phyloP scores from a whole-genome alignment of 139 green algal genomes.

The Tetradesmus lagerheimii region DNA sequence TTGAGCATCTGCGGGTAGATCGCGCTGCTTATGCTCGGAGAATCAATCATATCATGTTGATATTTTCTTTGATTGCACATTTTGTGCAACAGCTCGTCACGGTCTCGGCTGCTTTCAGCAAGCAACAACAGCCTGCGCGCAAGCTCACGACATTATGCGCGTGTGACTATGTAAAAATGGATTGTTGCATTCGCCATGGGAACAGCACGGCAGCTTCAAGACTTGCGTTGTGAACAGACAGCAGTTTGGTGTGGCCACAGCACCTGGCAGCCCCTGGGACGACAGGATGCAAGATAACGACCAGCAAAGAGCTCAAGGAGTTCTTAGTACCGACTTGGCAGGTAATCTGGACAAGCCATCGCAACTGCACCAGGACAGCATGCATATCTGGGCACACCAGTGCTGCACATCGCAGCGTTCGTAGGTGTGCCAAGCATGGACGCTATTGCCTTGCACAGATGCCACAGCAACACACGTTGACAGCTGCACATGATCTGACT shows the following conservation, averaged over 20 bases:
- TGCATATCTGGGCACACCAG: not conserved
- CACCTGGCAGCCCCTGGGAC: not conserved
- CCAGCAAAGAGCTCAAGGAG: not conserved
- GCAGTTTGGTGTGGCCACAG: not conserved
- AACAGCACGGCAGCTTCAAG: not conserved
- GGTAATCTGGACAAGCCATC: not conserved
- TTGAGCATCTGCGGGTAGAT: too few relatives aligned
- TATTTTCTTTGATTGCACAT: too few relatives aligned
- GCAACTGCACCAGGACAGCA: too few relatives aligned
- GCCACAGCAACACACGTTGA: too few relatives aligned
- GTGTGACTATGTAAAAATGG: not conserved
- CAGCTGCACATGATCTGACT: not conserved
- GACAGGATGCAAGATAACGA: not conserved
- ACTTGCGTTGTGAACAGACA: not conserved
- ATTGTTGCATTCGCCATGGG: not conserved
- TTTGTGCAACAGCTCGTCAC: not conserved
- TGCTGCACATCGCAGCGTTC: not conserved
- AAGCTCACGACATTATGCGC: not conserved
- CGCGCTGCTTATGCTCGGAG: too few relatives aligned
- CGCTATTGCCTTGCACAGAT: too few relatives aligned
- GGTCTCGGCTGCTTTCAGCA: not conserved
- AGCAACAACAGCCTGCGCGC: not conserved
- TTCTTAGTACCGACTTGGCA: not conserved
- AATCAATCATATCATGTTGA: too few relatives aligned
- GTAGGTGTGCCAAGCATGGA: not conserved